These are phyloP conservation scores for Talaromyces adpressus DNA, from an alignment of 495 filamentous ascomycete species.

Conservation along the genomic window DNA sequence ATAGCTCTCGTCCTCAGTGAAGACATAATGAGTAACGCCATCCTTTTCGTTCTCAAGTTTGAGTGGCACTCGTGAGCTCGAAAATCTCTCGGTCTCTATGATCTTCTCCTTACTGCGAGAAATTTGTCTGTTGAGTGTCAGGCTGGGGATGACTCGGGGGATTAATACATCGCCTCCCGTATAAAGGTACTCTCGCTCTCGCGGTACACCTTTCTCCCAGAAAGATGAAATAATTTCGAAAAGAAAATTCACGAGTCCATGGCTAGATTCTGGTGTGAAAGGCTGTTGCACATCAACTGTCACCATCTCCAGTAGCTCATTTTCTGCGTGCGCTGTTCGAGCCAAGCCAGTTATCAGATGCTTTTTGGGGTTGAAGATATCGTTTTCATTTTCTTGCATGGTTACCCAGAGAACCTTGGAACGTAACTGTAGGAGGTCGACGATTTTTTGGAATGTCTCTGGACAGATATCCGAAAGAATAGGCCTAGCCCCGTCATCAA, in stretches of 20 bases:
- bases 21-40: conserved; percentile 23
- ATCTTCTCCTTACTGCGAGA: background rate
- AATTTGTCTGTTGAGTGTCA: background rate
- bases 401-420: background rate
- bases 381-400: background rate
- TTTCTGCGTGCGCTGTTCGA: background rate
- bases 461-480: background rate
- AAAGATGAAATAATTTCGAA: background rate
- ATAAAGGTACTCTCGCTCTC: background rate
- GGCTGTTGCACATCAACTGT: background rate
- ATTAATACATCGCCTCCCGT: background rate
- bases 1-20: conserved; percentile 21
- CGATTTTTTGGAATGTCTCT: background rate
- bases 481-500: background rate
- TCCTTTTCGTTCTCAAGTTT: background rate
- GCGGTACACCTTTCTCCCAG: background rate
- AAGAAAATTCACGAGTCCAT: background rate
- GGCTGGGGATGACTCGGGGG: background rate
- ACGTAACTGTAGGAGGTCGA: background rate
- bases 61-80: background rate
- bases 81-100: background rate
- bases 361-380: background rate
- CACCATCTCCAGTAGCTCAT: background rate
- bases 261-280: background rate
- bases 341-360: background rate